Conservation (phyloP, 2,329 filamentous ascomycete species). For the Pestalotiopsis sp. region DNA sequence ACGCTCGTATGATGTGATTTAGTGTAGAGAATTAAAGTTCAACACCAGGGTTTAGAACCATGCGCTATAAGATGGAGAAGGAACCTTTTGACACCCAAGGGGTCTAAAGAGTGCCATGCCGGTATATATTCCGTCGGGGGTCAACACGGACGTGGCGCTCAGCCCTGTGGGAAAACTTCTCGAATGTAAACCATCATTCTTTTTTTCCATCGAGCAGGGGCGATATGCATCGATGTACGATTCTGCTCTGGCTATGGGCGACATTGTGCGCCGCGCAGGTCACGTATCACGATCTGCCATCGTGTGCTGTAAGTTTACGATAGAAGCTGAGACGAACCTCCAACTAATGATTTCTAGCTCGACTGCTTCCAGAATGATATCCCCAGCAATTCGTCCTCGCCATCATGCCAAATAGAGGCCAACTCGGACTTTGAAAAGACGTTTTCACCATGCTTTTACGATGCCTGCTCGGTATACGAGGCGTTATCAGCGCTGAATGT, state of each 20-base stretch:
- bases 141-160: background rate
- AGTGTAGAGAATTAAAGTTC: background rate
- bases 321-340: background rate
- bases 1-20: background rate
- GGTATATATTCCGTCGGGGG: background rate
- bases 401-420: background rate
- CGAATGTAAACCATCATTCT: background rate
- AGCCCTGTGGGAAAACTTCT: background rate
- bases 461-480: constrained; percentile 2
- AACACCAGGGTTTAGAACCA: background rate
- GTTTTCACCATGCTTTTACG: constrained; percentile 7
- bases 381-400: background rate
- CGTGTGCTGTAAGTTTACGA: constrained; percentile 4
- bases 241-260: background rate
- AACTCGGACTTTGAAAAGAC: constrained; percentile 2
- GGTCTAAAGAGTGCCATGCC: background rate
- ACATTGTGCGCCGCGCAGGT: background rate
- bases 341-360: background rate
- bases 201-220: background rate
- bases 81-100: background rate
- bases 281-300: constrained; percentile 6
- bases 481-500: background rate
- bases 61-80: background rate
- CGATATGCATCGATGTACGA: background rate
- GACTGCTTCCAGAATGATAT: background rate